These are phyloP conservation scores for Triangularia verruculosa DNA, from an alignment of 2,329 filamentous ascomycete genomes.

Conservation along the genomic window DNA sequence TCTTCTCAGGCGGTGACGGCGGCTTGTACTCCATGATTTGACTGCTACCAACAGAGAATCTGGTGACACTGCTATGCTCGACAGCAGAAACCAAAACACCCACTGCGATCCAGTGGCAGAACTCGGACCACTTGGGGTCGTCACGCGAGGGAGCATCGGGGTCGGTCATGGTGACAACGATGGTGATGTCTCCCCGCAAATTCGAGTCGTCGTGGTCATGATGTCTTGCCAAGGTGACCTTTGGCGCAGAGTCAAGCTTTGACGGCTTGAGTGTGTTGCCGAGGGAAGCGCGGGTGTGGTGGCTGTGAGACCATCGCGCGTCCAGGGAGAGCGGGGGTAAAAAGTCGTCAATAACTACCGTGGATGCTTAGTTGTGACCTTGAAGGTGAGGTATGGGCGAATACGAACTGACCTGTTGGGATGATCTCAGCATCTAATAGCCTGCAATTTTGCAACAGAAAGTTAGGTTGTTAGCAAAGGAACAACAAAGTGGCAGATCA, in stretches of 20 bases:
- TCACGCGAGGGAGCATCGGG: constrained; percentile 43
- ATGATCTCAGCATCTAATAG: constrained; percentile 29
- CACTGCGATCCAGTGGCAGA: constrained; percentile 44
- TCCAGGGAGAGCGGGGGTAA: constrained; percentile 51
- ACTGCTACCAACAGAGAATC: constrained; percentile 11
- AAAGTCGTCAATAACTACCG: constrained; percentile 58
- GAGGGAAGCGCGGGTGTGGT: constrained; percentile 39
- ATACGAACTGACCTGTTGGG: constrained; percentile 21
- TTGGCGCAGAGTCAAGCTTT: constrained; percentile 35
- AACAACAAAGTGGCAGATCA: too few species aligned
- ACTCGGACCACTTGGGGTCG: constrained; percentile 44
- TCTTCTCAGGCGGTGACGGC: constrained; percentile 41
- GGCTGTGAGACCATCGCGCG: constrained; percentile 43
- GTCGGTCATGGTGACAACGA: constrained; percentile 39
- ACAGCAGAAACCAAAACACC: constrained; percentile 9
- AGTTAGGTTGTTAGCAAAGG: neutral
- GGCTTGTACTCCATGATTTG: constrained; percentile 42
- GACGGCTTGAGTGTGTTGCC: constrained; percentile 48
- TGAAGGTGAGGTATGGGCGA: neutral
- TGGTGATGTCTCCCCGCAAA: constrained; percentile 19
- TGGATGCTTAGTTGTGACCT: neutral
- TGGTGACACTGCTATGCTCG: too few species aligned
- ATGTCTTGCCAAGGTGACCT: constrained; percentile 22
- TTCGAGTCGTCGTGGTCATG: neutral
- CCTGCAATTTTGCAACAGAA: neutral